Evolutionary conservation across 805 yeast species (phyloP).

Genomic region (Cyberlindnera petersonii): DNA sequence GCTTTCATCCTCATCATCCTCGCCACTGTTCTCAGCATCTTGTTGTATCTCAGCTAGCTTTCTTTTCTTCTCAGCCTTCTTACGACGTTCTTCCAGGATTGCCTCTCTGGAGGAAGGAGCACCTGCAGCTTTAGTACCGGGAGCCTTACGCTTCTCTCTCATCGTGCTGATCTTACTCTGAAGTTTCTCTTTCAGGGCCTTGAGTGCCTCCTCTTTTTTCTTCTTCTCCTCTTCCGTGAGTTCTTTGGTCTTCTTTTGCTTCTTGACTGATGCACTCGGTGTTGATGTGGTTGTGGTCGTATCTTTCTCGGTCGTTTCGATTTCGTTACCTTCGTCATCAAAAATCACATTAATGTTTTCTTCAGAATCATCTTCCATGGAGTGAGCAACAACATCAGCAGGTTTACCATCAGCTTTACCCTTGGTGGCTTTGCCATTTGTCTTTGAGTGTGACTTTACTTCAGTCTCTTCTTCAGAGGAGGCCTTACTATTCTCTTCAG

Average conservation of each 20-base stretch:
- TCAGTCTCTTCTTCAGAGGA: slow-evolving; percentile 18
- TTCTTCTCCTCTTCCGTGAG: slow-evolving; percentile 47
- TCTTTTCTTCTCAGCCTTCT: slow-evolving; percentile 36
- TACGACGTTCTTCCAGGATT: slow-evolving; percentile 62
- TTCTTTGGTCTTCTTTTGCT: slow-evolving; percentile 26
- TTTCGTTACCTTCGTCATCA: slow-evolving; percentile 69
- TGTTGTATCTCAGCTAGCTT: slow-evolving; percentile 36
- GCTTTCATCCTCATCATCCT: slow-evolving; percentile 35
- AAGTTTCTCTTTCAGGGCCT: slow-evolving; percentile 72
- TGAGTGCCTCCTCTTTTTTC: slow-evolving; percentile 49
- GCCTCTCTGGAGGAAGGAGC: slow-evolving; percentile 86
- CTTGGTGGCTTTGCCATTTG: slow-evolving; percentile 24
- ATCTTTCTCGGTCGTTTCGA: slow-evolving; percentile 19
- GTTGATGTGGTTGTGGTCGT: slow-evolving; percentile 7
- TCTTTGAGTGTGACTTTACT: slow-evolving; percentile 4
- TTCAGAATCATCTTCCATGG: slow-evolving; percentile 28
- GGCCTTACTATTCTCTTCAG: slow-evolving; percentile 12
- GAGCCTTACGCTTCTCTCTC: slow-evolving; percentile 85
- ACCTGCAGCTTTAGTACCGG: slow-evolving; percentile 75
- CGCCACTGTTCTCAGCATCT: slow-evolving; percentile 40
- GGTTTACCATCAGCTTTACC: too few species aligned
- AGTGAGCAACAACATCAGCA: too few species aligned
- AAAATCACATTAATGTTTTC: slow-evolving; percentile 44
- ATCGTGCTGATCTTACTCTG: slow-evolving; percentile 66
- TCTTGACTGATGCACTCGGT: slow-evolving; percentile 9